Evolutionary conservation across 2,329 filamentous ascomycete genomes (phyloP), one percentile per base, ranked within the genome.

Genomic region (Diplocarpon mali): DNA sequence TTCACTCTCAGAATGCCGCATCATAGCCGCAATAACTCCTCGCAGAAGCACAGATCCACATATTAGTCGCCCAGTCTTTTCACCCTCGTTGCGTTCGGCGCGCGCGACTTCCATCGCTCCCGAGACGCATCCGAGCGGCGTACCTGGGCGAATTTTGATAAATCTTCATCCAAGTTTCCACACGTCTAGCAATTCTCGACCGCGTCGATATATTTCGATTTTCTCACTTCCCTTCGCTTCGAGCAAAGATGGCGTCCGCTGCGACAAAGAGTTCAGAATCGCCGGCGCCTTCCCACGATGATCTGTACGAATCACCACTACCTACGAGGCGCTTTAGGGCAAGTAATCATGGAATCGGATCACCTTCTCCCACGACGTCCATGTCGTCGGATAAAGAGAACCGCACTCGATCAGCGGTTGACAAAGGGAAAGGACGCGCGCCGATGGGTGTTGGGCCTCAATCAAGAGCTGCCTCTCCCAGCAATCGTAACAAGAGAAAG

Each of bases 301-400:
- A 62, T 37, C 31, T 60, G 2, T 62, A 62, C 42, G 52, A 48
- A 36, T 57, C 60, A 32, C 56, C 59, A 14, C 58, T 60, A 4
- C 52, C 42, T n/a, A 59, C 58, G 30, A 32, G 30, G 10, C 11
- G n/a, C 30, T 24, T 7, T 7, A 12, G 30, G 10, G 10, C 5
- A 32, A 14, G 30, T 32, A 10, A 32, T 9, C 4, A 11, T 49
- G 38, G 31, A 40, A 39, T 13, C 42, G 43, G 30, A 28, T 59
- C 59, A 36, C 55, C 56, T 17, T 59, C 64, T 9, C 63, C 68
- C 14, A 54, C 61, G 9, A 55, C 56, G 8, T 61, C 59, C 11
- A 48, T 48, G 30, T 64, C 60, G 1, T 72, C 71, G 5, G 70
- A 73, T 52, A 73, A 73, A 54, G 71, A 73, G 47, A 73, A 74